Evolutionary conservation across 345 rosid species (phyloP).

Genomic region (Ceriops decandra): DNA sequence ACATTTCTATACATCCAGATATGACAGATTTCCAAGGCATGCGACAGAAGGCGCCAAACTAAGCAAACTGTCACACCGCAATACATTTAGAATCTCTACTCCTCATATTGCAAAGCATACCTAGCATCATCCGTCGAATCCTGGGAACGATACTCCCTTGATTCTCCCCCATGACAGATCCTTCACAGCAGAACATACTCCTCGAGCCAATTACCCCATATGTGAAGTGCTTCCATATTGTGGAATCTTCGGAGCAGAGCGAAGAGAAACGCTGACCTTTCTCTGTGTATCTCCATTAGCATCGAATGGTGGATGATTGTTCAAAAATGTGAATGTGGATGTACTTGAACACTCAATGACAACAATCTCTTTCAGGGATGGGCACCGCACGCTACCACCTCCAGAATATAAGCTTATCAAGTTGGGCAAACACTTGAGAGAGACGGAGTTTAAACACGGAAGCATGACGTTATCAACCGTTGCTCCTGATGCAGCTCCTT

Average conservation of each 20-base stretch:
- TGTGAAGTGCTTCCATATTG: constrained; percentile 1
- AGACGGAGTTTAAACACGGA: no score
- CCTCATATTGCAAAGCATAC: accelerated
- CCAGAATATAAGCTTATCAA: no score
- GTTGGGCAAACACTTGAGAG: no score
- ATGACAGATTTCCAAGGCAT: constrained; percentile 13
- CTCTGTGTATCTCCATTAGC: no score
- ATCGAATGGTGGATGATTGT: no score
- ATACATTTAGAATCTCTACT: neutral
- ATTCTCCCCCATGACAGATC: neutral
- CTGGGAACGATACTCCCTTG: neutral
- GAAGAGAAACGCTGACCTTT: neutral
- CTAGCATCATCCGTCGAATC: neutral
- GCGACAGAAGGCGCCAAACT: constrained; percentile 9
- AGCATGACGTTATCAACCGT: no score
- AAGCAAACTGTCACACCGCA: neutral
- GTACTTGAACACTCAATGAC: no score
- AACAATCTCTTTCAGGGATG: no score
- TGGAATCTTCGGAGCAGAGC: neutral
- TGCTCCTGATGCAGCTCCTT: no score
- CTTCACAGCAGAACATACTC: neutral
- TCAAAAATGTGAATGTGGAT: no score
- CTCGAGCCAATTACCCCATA: accelerated
- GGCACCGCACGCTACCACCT: no score
- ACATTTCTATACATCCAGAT: constrained; percentile 14